Base-by-base conservation (phyloP, 1,139 yeast genomes). In the Waltiozyma sp. region DNA sequence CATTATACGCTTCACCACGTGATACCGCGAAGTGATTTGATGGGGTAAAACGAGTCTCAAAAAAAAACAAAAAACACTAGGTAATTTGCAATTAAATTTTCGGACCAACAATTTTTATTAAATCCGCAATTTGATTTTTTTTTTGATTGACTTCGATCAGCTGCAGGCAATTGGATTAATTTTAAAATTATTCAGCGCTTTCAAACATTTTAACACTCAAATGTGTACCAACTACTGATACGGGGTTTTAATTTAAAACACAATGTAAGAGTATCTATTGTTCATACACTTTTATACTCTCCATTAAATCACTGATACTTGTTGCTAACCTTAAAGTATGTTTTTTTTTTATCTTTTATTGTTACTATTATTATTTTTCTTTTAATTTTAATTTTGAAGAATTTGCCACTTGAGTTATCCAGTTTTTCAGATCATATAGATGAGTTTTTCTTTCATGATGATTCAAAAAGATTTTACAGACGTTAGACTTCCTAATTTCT, bases 401-500 rank as follows among this genome's bases (percentile, higher is more conserved):
- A n/a, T 21, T 21, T 21, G 23, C 23, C 23, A 21, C 23, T 21
- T 21, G 23, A 21, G 8, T 4, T 21, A 5, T 5, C 23, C 23
- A 21, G 23, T 5, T 21, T 21, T 8, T 21, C 23, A 21, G 8
- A 21, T 21, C 4, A n/a, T n/a, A n/a, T n/a, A 21, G 23, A 21
- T 21, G 23, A 21, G 23, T 7, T 28, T 28, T 28, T 16, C 14
- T 33, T 16, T 33, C 13, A 33, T 33, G 36, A 33, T 33, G 59
- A 53, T 46, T 35, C 42, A 44, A 47, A 48, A 46, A 48, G 48
- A 48, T 46, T 58, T 57, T 60, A 64, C 42, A 50, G 73, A 70
- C 74, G 73, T 70, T 70, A 70, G 75, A 70, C 75, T 70, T 64
- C 74, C 70, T 69, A 69, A 58, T 54, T 51, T 38, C 47, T 47